phyloP scores from a whole-genome alignment of 169 alveolate species.

The Plasmodium cynomolgi region DNA sequence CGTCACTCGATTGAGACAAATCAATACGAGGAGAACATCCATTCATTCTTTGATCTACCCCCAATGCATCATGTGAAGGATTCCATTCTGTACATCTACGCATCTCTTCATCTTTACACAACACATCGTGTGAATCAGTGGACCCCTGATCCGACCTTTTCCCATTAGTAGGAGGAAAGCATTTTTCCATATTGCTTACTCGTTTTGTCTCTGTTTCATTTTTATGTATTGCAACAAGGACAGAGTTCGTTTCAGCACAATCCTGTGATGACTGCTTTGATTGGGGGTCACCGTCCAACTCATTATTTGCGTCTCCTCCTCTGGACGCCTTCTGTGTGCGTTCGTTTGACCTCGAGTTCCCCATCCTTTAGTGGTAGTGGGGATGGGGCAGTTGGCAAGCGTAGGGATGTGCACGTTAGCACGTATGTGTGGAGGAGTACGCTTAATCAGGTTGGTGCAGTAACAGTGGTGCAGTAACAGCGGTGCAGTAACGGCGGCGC shows the following conservation, averaged over 20 bases:
- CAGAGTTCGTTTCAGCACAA: background rate
- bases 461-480: too few species aligned
- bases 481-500: too few species aligned
- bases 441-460: too few species aligned
- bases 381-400: too few species aligned
- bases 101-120: background rate
- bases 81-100: background rate
- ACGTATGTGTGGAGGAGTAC: too few species aligned
- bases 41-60: background rate
- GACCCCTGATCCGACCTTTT: background rate
- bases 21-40: background rate
- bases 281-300: conserved; percentile 6
- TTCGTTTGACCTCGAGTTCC: too few species aligned
- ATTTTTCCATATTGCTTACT: conserved; percentile 15
- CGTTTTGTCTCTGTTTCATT: background rate
- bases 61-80: background rate
- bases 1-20: background rate
- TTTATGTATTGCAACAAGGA: conserved; percentile 4
- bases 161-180: background rate
- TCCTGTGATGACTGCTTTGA: background rate
- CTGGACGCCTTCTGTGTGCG: background rate
- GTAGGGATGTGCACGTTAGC: too few species aligned
- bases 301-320: background rate
- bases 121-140: background rate
- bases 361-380: background rate